Evolutionary conservation across 306 rosid genomes (phyloP).

Genomic region (Quercus dentata): DNA sequence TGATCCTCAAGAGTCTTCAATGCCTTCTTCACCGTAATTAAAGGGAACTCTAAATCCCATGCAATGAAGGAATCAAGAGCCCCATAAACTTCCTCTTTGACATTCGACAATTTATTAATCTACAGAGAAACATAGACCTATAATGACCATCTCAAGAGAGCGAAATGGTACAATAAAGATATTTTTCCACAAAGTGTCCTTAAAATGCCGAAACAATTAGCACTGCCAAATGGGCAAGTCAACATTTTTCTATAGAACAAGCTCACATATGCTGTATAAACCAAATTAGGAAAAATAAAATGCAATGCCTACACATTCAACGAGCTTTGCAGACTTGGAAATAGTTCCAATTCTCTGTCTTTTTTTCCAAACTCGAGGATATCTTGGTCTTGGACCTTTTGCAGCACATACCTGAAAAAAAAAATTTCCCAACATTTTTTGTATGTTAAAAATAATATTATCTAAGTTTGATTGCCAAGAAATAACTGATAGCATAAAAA

Average conservation of each 20-base stretch:
- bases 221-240: not conserved
- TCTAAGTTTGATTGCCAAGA: too few species aligned
- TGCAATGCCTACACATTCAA: conserved; percentile 56
- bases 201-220: not conserved
- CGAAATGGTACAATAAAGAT: not conserved
- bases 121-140: conserved; percentile 22
- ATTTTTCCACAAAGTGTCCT: not conserved
- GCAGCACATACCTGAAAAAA: conserved; percentile 67
- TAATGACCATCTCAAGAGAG: conserved; percentile 14
- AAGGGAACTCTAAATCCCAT: conserved; percentile 94
- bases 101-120: conserved; percentile 79
- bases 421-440: not conserved
- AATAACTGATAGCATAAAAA: too few species aligned
- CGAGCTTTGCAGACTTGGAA: conserved; percentile 81
- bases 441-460: not conserved
- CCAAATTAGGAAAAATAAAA: not conserved
- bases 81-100: conserved; percentile 97
- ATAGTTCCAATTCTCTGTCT: conserved; percentile 68
- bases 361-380: conserved; percentile 92
- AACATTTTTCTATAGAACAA: not conserved
- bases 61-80: conserved; percentile 98
- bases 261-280: conserved; percentile 3
- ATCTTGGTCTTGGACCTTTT: conserved; percentile 92
- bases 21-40: conserved; percentile 83
- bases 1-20: conserved; percentile 71